Conservation (phyloP, 139 green algal species). For the Picochlorum sp. region DNA sequence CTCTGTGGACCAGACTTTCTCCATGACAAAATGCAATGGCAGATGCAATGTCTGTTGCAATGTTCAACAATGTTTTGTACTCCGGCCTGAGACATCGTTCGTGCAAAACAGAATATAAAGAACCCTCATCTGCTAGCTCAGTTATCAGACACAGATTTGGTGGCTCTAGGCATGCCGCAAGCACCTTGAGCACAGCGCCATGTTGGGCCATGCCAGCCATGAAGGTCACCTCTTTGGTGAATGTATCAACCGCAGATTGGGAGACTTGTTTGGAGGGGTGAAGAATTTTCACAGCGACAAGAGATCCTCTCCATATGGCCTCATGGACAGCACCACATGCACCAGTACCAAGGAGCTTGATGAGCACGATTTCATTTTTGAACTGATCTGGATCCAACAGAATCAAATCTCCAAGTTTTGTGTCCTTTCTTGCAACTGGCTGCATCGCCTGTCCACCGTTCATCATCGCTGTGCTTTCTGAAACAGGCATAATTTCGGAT, state of each 20-base stretch:
- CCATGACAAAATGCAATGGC: slow-evolving; percentile 21
- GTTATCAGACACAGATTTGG: slow-evolving; percentile 15
- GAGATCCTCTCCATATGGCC: slow-evolving; percentile 5
- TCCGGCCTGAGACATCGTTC: slow-evolving; percentile 10
- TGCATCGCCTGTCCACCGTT: neutral
- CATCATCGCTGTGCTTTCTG: neutral
- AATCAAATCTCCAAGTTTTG: neutral
- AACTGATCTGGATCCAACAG: slow-evolving; percentile 9
- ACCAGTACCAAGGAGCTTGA: slow-evolving; percentile 15
- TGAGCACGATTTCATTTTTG: slow-evolving; percentile 11
- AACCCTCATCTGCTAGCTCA: slow-evolving; percentile 9
- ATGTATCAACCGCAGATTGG: neutral
- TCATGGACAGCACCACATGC: slow-evolving; percentile 12
- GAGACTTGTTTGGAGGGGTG: slow-evolving; percentile 14
- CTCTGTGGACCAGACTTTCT: slow-evolving; percentile 21
- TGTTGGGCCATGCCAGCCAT: slow-evolving; percentile 12
- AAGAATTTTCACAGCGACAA: slow-evolving; percentile 24
- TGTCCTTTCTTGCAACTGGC: neutral
- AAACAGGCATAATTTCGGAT: no score
- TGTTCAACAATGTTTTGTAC: slow-evolving; percentile 19
- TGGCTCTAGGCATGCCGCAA: slow-evolving; percentile 17
- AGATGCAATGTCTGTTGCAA: slow-evolving; percentile 17
- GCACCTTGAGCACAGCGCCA: slow-evolving; percentile 8
- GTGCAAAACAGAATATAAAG: slow-evolving; percentile 4
- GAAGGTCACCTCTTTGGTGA: slow-evolving; percentile 18